phyloP scores from a whole-genome alignment of 1,139 yeast species.

The Protomyces inundatus region DNA sequence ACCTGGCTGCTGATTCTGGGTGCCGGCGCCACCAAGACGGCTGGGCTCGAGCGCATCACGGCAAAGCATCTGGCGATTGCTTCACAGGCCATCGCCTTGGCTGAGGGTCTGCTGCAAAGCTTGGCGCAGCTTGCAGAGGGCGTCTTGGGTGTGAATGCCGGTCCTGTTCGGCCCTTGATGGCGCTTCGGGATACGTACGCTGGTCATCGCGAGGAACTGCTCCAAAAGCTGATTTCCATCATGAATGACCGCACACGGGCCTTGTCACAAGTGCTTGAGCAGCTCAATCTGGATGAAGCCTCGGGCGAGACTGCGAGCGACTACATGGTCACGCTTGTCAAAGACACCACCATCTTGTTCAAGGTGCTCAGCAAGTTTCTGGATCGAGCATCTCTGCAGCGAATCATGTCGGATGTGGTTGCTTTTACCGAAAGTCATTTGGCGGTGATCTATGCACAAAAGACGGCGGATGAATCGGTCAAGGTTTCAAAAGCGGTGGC shows the following conservation, averaged over 20 bases:
- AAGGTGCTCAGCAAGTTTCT: conserved; percentile 54
- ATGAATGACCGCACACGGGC: conserved; percentile 56
- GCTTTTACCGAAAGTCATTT: conserved; percentile 2
- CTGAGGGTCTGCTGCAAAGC: conserved; percentile 41
- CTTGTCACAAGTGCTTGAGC: not conserved
- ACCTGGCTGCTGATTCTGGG: conserved; percentile 61
- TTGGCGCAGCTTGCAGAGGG: conserved; percentile 38
- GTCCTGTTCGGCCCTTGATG: conserved; percentile 37
- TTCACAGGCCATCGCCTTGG: conserved; percentile 53
- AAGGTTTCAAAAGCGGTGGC: not conserved
- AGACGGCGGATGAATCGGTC: not conserved
- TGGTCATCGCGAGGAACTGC: conserved; percentile 64
- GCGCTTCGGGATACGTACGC: conserved; percentile 41
- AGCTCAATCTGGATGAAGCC: conserved; percentile 40
- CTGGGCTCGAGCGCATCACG: conserved; percentile 69
- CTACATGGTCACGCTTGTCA: conserved; percentile 64
- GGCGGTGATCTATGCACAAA: not conserved
- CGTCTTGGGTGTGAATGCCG: conserved; percentile 32
- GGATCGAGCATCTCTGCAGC: conserved; percentile 13
- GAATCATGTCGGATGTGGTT: conserved; percentile 6
- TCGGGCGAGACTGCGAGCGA: conserved; percentile 46
- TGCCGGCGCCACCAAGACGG: conserved; percentile 73
- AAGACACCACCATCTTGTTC: conserved; percentile 32
- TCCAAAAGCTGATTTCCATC: conserved; percentile 58
- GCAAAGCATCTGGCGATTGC: conserved; percentile 69